These are phyloP conservation scores for Madurella mycetomatis DNA, from an alignment of 2,329 filamentous ascomycete species.

Conservation along the genomic window DNA sequence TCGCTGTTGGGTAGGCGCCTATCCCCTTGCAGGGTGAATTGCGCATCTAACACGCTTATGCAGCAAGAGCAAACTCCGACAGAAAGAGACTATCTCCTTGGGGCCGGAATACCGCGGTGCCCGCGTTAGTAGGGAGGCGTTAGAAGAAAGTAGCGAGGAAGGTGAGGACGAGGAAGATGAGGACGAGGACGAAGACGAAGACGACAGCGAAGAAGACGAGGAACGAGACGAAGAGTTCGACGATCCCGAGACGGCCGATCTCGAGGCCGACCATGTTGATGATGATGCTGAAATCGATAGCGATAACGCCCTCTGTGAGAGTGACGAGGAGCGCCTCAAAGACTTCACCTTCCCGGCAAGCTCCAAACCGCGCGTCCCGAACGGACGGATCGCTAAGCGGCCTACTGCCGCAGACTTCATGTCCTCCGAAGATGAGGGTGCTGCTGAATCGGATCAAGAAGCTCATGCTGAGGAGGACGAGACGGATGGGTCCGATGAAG, in stretches of 20 bases:
- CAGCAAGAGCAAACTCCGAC: conserved; percentile 78
- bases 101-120: conserved; percentile 79
- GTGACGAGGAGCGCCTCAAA: conserved; percentile 78
- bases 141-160: conserved; percentile 50
- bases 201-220: conserved; percentile 41
- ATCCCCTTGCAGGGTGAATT: background rate
- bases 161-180: conserved; percentile 34
- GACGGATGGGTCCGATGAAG: conserved; percentile 33
- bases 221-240: conserved; percentile 38
- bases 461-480: conserved; percentile 27
- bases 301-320: conserved; percentile 71
- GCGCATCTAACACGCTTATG: conserved; percentile 12
- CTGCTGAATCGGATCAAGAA: conserved; percentile 29
- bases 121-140: conserved; percentile 64
- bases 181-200: conserved; percentile 41
- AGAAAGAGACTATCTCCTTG: conserved; percentile 62
- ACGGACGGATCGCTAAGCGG: conserved; percentile 36
- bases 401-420: conserved; percentile 56
- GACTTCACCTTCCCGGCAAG: conserved; percentile 63
- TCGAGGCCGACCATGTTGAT: conserved; percentile 50
- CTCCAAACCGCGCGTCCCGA: conserved; percentile 42
- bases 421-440: conserved; percentile 41
- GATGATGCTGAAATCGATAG: conserved; percentile 54
- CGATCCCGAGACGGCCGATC: conserved; percentile 52
- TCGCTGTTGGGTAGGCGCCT: conserved; percentile 58